Conservation (phyloP, 2,329 filamentous ascomycete genomes). For the Fusarium keratoplasticum region DNA sequence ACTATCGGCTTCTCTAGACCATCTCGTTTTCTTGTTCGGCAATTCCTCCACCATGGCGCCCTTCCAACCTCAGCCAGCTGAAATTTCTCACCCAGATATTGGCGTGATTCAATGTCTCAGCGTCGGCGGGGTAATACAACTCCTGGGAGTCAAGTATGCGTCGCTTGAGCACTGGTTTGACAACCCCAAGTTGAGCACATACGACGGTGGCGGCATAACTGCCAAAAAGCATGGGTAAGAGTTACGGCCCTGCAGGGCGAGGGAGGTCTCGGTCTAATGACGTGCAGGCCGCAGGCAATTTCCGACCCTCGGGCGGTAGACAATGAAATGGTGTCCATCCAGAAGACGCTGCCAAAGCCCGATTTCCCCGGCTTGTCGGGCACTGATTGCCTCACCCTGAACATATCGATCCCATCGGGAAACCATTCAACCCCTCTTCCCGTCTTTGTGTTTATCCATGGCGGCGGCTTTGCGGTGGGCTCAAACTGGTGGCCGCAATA, state of each 20-base stretch:
- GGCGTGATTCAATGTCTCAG: too few species aligned
- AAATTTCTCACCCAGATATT: too few species aligned
- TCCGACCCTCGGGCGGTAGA: not conserved
- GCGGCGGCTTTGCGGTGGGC: slow-evolving; percentile 19
- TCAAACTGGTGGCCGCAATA: slow-evolving; percentile 28
- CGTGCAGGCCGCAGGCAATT: slow-evolving; percentile 11
- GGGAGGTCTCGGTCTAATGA: too few species aligned
- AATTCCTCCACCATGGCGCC: too few species aligned
- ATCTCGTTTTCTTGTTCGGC: too few species aligned
- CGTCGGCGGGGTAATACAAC: not conserved
- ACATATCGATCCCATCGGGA: not conserved
- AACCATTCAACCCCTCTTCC: not conserved
- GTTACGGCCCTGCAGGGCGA: too few species aligned
- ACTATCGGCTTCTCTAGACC: too few species aligned
- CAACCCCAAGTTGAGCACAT: not conserved
- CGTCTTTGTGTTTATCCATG: slow-evolving; percentile 21
- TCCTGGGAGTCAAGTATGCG: slow-evolving; percentile 17
- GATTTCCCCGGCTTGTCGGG: not conserved
- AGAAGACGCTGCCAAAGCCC: slow-evolving; percentile 8
- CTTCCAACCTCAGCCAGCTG: too few species aligned
- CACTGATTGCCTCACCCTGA: slow-evolving; percentile 4
- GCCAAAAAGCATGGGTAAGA: too few species aligned
- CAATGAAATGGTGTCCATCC: slow-evolving; percentile 4
- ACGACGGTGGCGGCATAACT: not conserved
- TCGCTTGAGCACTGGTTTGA: slow-evolving; percentile 7